These are phyloP conservation scores for Sclerotinia spermophila DNA, from an alignment of 2,329 filamentous ascomycete species.

Conservation along the genomic window DNA sequence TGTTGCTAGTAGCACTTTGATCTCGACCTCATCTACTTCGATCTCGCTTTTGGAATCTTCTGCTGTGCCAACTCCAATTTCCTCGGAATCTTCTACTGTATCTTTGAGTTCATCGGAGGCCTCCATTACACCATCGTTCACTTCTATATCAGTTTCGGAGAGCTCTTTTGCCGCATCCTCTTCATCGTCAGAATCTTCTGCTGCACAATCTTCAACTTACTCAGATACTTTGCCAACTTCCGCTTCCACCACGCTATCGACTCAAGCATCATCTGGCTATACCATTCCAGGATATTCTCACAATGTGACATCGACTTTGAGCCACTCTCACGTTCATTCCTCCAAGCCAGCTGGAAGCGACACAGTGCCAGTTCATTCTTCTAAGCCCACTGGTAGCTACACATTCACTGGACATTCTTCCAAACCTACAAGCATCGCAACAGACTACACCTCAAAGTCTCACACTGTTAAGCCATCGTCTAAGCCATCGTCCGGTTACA, in stretches of 20 bases:
- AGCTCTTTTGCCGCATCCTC: neutral
- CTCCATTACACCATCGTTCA: neutral
- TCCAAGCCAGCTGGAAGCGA: neutral
- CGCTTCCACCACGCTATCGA: too few species aligned
- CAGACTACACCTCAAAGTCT: neutral
- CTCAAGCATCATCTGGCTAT: neutral
- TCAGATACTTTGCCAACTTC: neutral
- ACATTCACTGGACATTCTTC: neutral
- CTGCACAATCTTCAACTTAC: neutral
- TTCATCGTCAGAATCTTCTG: neutral
- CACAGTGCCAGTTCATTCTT: neutral
- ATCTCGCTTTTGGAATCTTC: neutral
- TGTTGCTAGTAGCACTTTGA: neutral
- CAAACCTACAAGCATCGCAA: neutral
- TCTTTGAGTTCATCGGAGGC: neutral
- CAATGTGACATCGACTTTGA: neutral
- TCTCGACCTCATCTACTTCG: neutral
- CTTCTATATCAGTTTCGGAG: neutral
- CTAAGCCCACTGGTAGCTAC: neutral
- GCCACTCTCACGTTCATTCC: neutral
- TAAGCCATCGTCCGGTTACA: constrained; percentile 10
- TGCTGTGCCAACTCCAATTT: neutral
- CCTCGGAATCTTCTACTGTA: neutral
- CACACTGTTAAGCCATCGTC: neutral
- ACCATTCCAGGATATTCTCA: neutral